Percentiles rank a stretch among this genome's conserved stretches.
Evolutionary conservation across 106 monocot genomes (phyloP).

Genomic region (Posidonia australis): DNA sequence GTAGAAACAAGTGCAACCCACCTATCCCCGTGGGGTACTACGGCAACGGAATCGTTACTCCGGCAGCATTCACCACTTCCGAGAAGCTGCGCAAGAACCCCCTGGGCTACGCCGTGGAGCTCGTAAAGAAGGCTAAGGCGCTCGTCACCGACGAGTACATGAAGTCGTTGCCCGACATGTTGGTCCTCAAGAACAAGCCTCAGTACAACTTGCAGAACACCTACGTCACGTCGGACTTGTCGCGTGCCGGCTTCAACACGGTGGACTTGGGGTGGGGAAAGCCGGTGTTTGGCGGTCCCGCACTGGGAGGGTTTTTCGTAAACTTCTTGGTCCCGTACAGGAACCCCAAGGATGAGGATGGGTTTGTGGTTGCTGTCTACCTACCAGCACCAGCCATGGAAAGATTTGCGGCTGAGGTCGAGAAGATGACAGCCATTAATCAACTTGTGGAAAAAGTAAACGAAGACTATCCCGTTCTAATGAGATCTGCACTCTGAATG

Average conservation of each 20-base stretch:
- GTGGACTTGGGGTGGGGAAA: slow-evolving; percentile 48
- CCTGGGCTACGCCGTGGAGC: slow-evolving; percentile 22
- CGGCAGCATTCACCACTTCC: slow-evolving; percentile 20
- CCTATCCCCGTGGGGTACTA: slow-evolving; percentile 35
- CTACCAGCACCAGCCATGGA: slow-evolving; percentile 39
- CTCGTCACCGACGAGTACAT: slow-evolving; percentile 21
- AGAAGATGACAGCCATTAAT: not conserved
- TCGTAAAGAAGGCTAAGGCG: slow-evolving; percentile 26
- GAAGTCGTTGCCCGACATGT: slow-evolving; percentile 32
- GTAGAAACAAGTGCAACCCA: slow-evolving; percentile 6
- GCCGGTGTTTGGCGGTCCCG: slow-evolving; percentile 35
- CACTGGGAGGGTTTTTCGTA: slow-evolving; percentile 3
- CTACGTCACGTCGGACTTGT: slow-evolving; percentile 32
- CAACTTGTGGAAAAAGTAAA: too few species aligned
- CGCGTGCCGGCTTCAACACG: slow-evolving; percentile 17
- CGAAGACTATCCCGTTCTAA: too few species aligned
- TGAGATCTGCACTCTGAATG: not conserved
- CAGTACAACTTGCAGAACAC: slow-evolving; percentile 8
- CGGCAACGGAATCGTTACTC: slow-evolving; percentile 33
- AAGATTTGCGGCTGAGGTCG: slow-evolving; percentile 23
- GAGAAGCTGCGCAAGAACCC: slow-evolving; percentile 18
- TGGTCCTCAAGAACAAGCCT: slow-evolving; percentile 35
- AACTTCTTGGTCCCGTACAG: slow-evolving; percentile 17
- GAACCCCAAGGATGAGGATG: slow-evolving; percentile 28
- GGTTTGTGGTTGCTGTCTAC: slow-evolving; percentile 28